A percentile compares a stretch with the other conserved stretches of the same genome.
These are phyloP conservation scores for Arachnomyces sp. DNA, from an alignment of 2,329 filamentous ascomycete species.

Conservation along the genomic window DNA sequence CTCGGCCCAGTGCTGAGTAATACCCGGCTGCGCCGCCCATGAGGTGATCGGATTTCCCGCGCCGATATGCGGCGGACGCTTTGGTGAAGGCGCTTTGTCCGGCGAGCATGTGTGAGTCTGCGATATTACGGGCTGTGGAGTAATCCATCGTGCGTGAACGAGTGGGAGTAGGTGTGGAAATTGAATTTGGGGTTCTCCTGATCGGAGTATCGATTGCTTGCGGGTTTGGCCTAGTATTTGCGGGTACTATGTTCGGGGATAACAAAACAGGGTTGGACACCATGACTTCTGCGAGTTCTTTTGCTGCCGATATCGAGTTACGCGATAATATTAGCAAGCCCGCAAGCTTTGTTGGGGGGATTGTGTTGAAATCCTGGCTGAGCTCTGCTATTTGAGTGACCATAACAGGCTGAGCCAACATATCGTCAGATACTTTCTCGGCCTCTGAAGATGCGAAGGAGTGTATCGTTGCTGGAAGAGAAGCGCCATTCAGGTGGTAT, in stretches of 20 bases:
- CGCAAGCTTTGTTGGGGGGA: constrained; percentile 41
- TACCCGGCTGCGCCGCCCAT: constrained; percentile 68
- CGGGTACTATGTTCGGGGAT: constrained; percentile 34
- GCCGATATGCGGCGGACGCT: constrained; percentile 51
- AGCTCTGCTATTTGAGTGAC: constrained; percentile 47
- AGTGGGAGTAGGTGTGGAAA: constrained; percentile 22
- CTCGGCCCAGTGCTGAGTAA: constrained; percentile 63
- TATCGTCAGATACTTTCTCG: constrained; percentile 27
- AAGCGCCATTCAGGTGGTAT: constrained; percentile 52
- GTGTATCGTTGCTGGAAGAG: constrained; percentile 47
- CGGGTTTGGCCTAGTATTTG: constrained; percentile 25
- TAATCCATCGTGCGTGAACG: constrained; percentile 20
- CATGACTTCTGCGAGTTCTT: constrained; percentile 52
- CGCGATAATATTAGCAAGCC: constrained; percentile 50
- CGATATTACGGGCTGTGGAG: constrained; percentile 26
- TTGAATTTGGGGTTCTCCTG: neutral
- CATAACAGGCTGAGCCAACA: constrained; percentile 35
- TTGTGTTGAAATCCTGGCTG: constrained; percentile 44
- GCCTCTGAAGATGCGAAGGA: constrained; percentile 44
- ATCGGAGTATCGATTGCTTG: neutral
- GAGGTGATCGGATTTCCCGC: constrained; percentile 59
- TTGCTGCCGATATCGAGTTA: constrained; percentile 49
- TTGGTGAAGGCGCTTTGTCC: constrained; percentile 47
- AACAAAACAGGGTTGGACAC: constrained; percentile 22
- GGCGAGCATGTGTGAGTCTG: constrained; percentile 39